Percentiles rank a stretch among this genome's conserved stretches.
phyloP scores from a whole-genome alignment of 305 asterid species.

The Fraxinus xanthoxyloides region DNA sequence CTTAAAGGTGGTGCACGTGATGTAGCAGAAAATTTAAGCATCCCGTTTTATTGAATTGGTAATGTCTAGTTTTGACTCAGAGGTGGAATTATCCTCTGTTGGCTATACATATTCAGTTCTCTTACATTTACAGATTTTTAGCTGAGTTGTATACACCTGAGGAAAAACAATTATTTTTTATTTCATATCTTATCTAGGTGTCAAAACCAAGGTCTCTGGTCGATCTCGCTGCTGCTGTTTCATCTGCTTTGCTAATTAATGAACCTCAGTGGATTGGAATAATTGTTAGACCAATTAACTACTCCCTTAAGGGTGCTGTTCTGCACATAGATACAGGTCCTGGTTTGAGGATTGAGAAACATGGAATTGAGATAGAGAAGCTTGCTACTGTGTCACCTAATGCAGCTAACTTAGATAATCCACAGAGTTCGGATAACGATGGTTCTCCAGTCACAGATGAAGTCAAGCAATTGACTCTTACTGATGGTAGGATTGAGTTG shows the following conservation, averaged over 20 bases:
- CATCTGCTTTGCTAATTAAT: constrained; percentile 93
- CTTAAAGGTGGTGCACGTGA: constrained; percentile 60
- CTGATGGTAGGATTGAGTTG: constrained; percentile 67
- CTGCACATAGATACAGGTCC: constrained; percentile 93
- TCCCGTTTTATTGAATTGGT: constrained; percentile 21
- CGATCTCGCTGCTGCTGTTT: constrained; percentile 94
- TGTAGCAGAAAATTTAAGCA: neutral
- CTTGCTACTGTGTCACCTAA: constrained; percentile 38
- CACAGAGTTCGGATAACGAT: constrained; percentile 24
- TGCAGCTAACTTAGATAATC: constrained; percentile 27
- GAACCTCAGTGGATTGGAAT: constrained; percentile 95
- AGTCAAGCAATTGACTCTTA: constrained; percentile 53
- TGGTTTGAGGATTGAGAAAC: constrained; percentile 83
- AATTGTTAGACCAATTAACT: constrained; percentile 71
- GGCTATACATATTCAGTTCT: neutral
- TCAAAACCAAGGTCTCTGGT: constrained; percentile 90
- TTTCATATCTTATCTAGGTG: constrained; percentile 48
- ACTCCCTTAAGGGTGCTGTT: constrained; percentile 84
- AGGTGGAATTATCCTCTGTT: neutral
- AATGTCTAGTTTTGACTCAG: neutral
- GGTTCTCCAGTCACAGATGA: constrained; percentile 41
- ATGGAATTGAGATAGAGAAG: constrained; percentile 78
- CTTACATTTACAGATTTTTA: neutral
- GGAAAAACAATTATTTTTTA: constrained; percentile 16
- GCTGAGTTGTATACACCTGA: neutral